phyloP scores from a whole-genome alignment of 1,284 basidiomycete genomes.

The Kalmanozyma brasiliensis region DNA sequence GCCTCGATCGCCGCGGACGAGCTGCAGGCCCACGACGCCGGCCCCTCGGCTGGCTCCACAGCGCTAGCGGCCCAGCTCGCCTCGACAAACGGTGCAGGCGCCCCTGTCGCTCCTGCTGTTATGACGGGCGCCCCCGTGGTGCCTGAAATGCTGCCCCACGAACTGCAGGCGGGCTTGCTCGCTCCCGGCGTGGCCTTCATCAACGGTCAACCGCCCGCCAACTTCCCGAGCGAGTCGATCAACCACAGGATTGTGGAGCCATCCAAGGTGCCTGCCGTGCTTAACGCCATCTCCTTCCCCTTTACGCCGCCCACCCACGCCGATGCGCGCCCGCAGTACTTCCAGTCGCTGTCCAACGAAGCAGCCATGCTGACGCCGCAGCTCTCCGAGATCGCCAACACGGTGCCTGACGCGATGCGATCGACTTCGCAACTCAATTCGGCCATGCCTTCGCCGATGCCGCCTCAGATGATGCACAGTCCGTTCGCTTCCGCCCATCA shows the following conservation, averaged over 20 bases:
- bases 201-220: constrained; percentile 44
- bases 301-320: constrained; percentile 61
- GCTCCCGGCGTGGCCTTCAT: constrained; percentile 39
- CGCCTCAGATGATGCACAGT: constrained; percentile 32
- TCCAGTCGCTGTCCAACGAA: constrained; percentile 46
- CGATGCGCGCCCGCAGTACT: constrained; percentile 46
- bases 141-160: constrained; percentile 23
- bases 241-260: constrained; percentile 61
- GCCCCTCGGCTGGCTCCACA: constrained; percentile 18
- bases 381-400: constrained; percentile 31
- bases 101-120: not conserved
- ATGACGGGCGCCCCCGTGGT: constrained; percentile 10
- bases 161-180: constrained; percentile 20
- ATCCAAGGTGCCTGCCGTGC: constrained; percentile 53
- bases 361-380: constrained; percentile 43
- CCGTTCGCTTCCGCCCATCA: constrained; percentile 30
- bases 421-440: constrained; percentile 32
- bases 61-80: constrained; percentile 19
- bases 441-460: constrained; percentile 44
- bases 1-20: constrained; percentile 41
- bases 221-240: constrained; percentile 50
- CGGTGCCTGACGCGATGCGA: constrained; percentile 13
- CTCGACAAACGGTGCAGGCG: constrained; percentile 8
- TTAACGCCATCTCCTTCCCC: constrained; percentile 59
- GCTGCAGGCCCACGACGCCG: constrained; percentile 29